Base-by-base conservation (phyloP, 139 green algal species). In the Micractinium sp. region DNA sequence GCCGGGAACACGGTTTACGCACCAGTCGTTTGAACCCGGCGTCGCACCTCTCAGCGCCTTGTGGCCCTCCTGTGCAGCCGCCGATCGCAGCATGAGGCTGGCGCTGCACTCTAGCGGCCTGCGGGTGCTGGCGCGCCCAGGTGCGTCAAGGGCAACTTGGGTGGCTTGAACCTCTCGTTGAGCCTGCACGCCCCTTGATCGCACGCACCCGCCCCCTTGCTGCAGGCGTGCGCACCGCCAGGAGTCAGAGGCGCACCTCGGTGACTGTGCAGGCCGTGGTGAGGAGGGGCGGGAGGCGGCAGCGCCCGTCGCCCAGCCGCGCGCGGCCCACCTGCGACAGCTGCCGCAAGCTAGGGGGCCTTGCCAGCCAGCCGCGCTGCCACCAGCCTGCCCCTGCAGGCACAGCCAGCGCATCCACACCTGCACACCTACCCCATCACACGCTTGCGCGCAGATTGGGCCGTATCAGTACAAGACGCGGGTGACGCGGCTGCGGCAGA, bases 391-490 rank as follows among this genome's bases (percentile, higher is more conserved):
- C 31, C 3, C 0, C 36, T n/a, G 73, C 73, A 79, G 12, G 73
- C n/a, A 53, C 71, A 78, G 5, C 31, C 31, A 23, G 73, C 23
- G 13, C 25, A 22, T 38, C 36, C 23, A 25, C 78, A 36, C 78
- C 14, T 25, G 14, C 15, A 7, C n/a, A 20, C n/a, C n/a, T 29
- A 3, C n/a, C 15, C 39, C 0, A 23, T 74, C 5, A 61, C 47
- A 16, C 47, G 35, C 53, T 23, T 53, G 29, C 29, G 38, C 36
- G 69, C 86, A 90, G 87, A 82, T 93, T 87, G 82, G 75, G 25
- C 67, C 53, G 5, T 90, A 90, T 67, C 87, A 91, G 41, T 91
- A 90, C 77, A 63, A 87, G 75, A 69, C 56, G 9, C 75, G 83
- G 19, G 88, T 88, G 71, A 33, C 84, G 18, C 69, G 73, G 16